phyloP scores from a whole-genome alignment of 768 basidiomycete genomes.

The Symmetrospora coprosmae region DNA sequence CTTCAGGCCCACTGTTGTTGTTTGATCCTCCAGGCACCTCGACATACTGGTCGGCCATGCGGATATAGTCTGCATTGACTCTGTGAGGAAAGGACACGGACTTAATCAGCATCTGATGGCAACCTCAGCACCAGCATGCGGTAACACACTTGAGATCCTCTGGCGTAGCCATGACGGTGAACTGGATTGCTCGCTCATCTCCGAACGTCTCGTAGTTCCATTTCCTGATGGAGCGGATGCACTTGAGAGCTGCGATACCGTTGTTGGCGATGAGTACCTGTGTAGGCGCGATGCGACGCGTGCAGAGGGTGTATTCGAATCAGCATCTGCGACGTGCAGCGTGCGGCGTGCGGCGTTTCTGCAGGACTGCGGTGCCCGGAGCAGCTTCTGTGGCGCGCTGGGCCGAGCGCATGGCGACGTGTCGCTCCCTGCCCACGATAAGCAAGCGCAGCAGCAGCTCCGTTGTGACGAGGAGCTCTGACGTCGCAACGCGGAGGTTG shows the following conservation, averaged over 20 bases:
- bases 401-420: no score
- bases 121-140: background rate
- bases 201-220: constrained; percentile 99
- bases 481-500: no score
- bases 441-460: no score
- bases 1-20: constrained; percentile 55
- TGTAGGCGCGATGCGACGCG: constrained; percentile 19
- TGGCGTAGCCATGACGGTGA: constrained; percentile 99
- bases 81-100: constrained; percentile 18
- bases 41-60: constrained; percentile 98
- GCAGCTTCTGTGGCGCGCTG: no score
- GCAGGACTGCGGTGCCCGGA: no score
- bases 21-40: constrained; percentile 97
- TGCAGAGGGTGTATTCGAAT: constrained; percentile 22
- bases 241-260: constrained; percentile 60
- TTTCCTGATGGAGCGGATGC: constrained; percentile 95
- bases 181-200: constrained; percentile 85
- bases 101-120: background rate
- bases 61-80: constrained; percentile 98
- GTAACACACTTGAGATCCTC: constrained; percentile 61
- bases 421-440: no score
- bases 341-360: background rate
- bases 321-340: background rate
- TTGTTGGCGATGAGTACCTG: constrained; percentile 98
- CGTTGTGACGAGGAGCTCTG: no score